Evolutionary conservation across 2,329 filamentous ascomycete species (phyloP).

Genomic region (Talaromyces sp.): DNA sequence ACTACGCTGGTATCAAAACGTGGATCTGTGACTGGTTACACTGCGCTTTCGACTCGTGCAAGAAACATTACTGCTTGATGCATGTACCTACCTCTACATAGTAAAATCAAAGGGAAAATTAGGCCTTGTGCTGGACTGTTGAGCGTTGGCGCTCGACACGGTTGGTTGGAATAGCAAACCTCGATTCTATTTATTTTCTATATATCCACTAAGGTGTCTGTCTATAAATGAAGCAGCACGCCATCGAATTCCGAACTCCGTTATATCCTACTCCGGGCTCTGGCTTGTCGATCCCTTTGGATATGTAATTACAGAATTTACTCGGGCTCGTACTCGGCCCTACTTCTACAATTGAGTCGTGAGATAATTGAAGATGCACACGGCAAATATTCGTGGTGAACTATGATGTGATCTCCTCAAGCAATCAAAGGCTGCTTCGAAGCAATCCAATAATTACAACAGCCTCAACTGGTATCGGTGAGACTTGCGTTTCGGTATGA

Average conservation of each 20-base stretch:
- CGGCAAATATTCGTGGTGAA: neutral
- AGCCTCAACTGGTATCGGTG: neutral
- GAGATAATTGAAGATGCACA: too few relatives aligned
- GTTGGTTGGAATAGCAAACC: neutral
- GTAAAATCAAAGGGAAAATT: neutral
- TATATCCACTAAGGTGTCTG: too few relatives aligned
- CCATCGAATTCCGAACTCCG: neutral
- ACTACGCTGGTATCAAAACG: neutral
- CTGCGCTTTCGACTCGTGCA: neutral
- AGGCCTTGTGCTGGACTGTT: neutral
- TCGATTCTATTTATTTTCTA: neutral
- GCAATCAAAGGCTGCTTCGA: neutral
- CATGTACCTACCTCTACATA: neutral
- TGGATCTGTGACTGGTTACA: slow-evolving; percentile 7
- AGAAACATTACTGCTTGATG: neutral
- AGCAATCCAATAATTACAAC: too few relatives aligned
- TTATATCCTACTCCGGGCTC: neutral
- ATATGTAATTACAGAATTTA: too few relatives aligned
- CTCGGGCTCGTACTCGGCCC: neutral
- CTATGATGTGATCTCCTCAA: neutral
- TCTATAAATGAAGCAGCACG: too few relatives aligned
- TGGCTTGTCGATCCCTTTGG: neutral
- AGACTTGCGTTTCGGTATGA: neutral
- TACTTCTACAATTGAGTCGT: neutral
- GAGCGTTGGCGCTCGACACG: neutral